Evolutionary conservation across 805 yeast genomes (phyloP).

Genomic region (Wickerhamomyces alni): DNA sequence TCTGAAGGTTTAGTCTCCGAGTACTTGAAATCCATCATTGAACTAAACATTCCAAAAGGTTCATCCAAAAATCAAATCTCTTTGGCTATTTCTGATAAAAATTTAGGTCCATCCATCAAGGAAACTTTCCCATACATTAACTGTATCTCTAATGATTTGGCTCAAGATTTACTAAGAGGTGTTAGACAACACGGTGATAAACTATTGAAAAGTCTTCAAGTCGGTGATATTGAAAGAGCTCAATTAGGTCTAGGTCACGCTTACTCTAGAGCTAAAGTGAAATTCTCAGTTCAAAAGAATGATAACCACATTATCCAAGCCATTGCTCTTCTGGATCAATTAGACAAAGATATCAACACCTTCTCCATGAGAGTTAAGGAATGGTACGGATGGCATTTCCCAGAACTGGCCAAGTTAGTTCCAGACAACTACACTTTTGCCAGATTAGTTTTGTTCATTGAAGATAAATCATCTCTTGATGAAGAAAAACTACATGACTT

Average conservation of each 20-base stretch:
- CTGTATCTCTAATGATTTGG: slow-evolving; percentile 85
- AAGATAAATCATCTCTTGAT: slow-evolving; percentile 77
- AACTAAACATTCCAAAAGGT: slow-evolving; percentile 81
- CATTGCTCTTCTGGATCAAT: slow-evolving; percentile 90
- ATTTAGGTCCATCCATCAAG: slow-evolving; percentile 94
- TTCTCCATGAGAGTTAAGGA: slow-evolving; percentile 98
- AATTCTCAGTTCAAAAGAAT: slow-evolving; percentile 97
- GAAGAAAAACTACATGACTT: slow-evolving; percentile 84
- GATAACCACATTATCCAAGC: slow-evolving; percentile 99
- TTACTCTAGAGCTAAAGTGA: slow-evolving; percentile 97
- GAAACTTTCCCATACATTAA: slow-evolving; percentile 85
- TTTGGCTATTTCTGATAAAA: slow-evolving; percentile 90
- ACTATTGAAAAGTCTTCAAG: slow-evolving; percentile 83
- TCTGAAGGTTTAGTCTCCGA: slow-evolving; percentile 96
- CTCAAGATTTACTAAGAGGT: slow-evolving; percentile 93
- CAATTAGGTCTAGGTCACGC: slow-evolving; percentile 99
- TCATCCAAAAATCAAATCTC: slow-evolving; percentile 55
- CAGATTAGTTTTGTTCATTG: slow-evolving; percentile 70
- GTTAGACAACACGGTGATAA: slow-evolving; percentile 86
- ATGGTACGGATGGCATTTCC: slow-evolving; percentile 99
- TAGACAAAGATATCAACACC: slow-evolving; percentile 95
- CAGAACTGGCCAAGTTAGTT: slow-evolving; percentile 93
- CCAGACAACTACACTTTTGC: slow-evolving; percentile 98
- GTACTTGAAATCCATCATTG: slow-evolving; percentile 82
- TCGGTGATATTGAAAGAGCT: slow-evolving; percentile 95